Base-by-base conservation (phyloP, 768 basidiomycete genomes). In the Xanthoconium stramineum region DNA sequence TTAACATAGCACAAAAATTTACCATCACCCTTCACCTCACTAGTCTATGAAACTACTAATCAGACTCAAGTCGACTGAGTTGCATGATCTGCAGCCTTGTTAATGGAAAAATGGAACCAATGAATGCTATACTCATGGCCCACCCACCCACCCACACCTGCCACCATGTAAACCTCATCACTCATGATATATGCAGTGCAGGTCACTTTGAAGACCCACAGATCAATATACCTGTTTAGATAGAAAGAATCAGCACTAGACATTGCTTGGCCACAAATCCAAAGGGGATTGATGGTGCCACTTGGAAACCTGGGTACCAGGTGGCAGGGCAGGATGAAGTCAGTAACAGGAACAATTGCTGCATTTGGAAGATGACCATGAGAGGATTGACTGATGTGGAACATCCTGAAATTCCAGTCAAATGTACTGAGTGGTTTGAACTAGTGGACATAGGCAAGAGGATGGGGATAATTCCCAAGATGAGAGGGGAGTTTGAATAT, bases 401-500 rank as follows among this genome's bases (percentile, higher is more conserved):
- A 39, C 37, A 53, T 53, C 11, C n/a, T 11, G 0, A 32, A 9
- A 15, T 30, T 47, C 30, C 40, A 3, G 6, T 53, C 30, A 2
- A 6, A 11, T 2, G 2, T 1, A 0, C 8, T 13, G 1, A 47
- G 0, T 5, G 45, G 30, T 19, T 39, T 53, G 52, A 47, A 53
- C 38, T n/a, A 53, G 30, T 53, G 52, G 5, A 53, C 3, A 30
- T 71, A 71, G 0, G 59, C 67, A 4, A 73, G 55, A 0, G 63
- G 66, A 14, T 67, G 57, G 0, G 53, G 47, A 7, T 58, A 55
- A 5, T 32, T 1, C 0, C 50, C 47, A 13, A 56, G 66, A 10
- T 62, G 37, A 0, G 29, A 6, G 5, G 66, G 69, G 4, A 71
- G 57, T 32, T 54, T 39, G 39, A 73, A 73, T 20, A 73, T 67